Base-by-base conservation (phyloP, 805 yeast species). In the Sugiyamaella mastotermitis region DNA sequence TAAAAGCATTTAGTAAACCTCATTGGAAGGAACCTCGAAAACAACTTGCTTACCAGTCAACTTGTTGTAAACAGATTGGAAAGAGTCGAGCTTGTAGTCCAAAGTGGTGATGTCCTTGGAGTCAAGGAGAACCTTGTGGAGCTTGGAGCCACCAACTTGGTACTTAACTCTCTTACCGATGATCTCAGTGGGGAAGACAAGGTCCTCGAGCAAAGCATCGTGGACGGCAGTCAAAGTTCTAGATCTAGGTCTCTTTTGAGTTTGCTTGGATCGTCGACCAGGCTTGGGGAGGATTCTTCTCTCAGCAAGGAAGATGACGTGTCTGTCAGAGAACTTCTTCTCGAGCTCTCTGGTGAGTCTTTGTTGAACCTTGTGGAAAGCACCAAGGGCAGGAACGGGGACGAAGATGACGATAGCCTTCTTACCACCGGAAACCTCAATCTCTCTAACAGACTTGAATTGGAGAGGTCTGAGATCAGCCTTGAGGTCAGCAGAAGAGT, bases 271-370 rank as follows among this genome's bases (percentile, higher is more conserved):
- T 65, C 80, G 61, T 77, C 97, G 87, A 64, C 94, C 84, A 70
- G 97, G 97, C 80, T 86, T 90, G 76, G 97, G 96, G 68, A 92
- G 79, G 76, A 90, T 92, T 77, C 96, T 86, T 78, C 98, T 86
- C 80, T 90, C 97, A 67, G 97, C 97, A 68, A 90, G 81, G 86
- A 90, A 86, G 62, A 92, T 90, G 71, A 90, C 96, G 71, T 92
- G 97, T 72, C 95, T 85, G 80, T 90, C 98, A 69, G 97, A 94
- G 88, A 90, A 92, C 78, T 92, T 90, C 94, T 90, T 90, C 78
- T 90, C 98, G 70, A 90, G 83, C 79, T 90, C 98, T 76, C 97
- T 90, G 76, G 96, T 86, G 69, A 90, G 82, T 75, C 70, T 63
- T 51, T 57, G 64, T 80, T 90, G 98, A 64, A 90, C 94, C 76